A percentile compares a stretch with the other conserved stretches of the same genome.
These are phyloP conservation scores for Pharus latifolius DNA, from an alignment of 176 grass and related monocot genomes.

Conservation along the genomic window DNA sequence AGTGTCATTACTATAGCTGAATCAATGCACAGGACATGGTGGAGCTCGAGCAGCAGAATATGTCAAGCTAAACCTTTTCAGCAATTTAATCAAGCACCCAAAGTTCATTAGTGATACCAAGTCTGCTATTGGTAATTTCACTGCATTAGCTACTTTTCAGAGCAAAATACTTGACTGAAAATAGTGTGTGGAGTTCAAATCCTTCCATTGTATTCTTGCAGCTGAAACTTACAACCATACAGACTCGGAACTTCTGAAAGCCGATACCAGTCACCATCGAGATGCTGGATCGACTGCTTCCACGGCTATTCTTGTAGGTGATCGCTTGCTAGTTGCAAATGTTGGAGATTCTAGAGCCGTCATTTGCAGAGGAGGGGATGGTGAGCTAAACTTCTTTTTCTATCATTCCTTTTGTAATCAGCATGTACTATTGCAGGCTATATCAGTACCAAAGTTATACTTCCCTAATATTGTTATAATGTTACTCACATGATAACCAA, in stretches of 20 bases:
- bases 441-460: background rate
- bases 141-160: background rate
- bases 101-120: slow-evolving; percentile 84
- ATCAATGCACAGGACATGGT: slow-evolving; percentile 76
- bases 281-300: slow-evolving; percentile 88
- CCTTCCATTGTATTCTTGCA: background rate
- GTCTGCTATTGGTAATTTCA: slow-evolving; percentile 58
- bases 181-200: background rate
- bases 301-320: slow-evolving; percentile 72
- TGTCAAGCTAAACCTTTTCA: slow-evolving; percentile 80
- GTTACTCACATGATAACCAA: too few relatives aligned
- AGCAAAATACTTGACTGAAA: background rate
- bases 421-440: background rate
- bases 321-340: slow-evolving; percentile 74
- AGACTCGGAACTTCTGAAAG: slow-evolving; percentile 72
- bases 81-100: slow-evolving; percentile 69
- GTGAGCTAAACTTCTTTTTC: slow-evolving; percentile 15
- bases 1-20: too few relatives aligned
- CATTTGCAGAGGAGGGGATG: slow-evolving; percentile 74
- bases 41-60: slow-evolving; percentile 80
- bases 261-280: slow-evolving; percentile 45
- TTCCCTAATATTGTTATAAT: background rate
- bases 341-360: slow-evolving; percentile 85
- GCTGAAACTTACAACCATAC: slow-evolving; percentile 81
- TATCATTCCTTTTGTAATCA: background rate